Percentiles rank a stretch among this genome's conserved stretches.
phyloP scores from a whole-genome alignment of 257 asterid genomes.

The Prunella vulgaris region DNA sequence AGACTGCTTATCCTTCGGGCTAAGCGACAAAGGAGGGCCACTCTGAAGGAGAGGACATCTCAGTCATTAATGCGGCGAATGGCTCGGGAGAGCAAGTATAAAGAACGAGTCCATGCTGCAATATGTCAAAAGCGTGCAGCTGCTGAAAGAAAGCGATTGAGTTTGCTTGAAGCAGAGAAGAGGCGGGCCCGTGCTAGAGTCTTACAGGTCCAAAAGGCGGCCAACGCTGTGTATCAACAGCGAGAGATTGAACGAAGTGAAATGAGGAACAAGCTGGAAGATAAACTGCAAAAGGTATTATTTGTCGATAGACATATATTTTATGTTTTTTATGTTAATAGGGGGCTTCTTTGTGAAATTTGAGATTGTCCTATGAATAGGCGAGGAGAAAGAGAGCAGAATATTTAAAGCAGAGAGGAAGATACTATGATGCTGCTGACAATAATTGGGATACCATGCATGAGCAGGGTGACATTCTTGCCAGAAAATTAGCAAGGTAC shows the following conservation, averaged over 20 bases:
- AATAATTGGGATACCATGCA: conserved; percentile 46
- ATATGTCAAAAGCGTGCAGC: conserved; percentile 85
- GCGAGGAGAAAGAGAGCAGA: conserved; percentile 89
- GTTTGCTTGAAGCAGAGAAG: conserved; percentile 89
- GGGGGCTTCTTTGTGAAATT: background rate
- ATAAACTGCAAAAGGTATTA: conserved; percentile 74
- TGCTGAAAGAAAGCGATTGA: conserved; percentile 80
- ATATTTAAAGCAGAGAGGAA: conserved; percentile 81
- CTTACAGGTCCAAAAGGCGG: conserved; percentile 69
- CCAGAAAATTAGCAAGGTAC: conserved; percentile 75
- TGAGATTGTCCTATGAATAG: conserved; percentile 32
- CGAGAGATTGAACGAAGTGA: conserved; percentile 78
- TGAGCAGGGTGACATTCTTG: conserved; percentile 64
- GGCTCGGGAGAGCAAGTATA: conserved; percentile 83
- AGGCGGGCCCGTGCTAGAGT: conserved; percentile 68
- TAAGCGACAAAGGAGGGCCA: conserved; percentile 71
- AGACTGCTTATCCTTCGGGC: conserved; percentile 79
- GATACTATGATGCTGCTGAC: conserved; percentile 28
- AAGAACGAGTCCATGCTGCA: conserved; percentile 82
- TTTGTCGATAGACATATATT: background rate
- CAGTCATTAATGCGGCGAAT: conserved; percentile 63
- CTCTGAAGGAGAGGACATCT: conserved; percentile 78
- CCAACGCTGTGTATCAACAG: conserved; percentile 55
- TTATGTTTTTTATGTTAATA: background rate
- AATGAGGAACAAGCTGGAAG: conserved; percentile 73